phyloP scores from a whole-genome alignment of 1,284 basidiomycete species.

The Pulveroboletus sp. region DNA sequence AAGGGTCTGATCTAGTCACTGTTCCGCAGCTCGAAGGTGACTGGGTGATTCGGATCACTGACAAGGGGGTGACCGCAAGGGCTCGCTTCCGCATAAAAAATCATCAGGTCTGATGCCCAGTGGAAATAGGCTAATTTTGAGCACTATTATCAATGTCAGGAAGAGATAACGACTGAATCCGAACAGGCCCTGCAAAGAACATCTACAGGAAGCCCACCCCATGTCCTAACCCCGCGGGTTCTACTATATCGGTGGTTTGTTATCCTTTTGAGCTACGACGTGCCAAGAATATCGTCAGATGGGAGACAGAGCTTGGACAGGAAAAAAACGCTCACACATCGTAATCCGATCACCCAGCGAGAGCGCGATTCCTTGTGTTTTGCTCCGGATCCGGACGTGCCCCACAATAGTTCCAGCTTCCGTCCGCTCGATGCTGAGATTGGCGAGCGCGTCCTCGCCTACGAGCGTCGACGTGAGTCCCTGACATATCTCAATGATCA shows the following conservation, averaged over 20 bases:
- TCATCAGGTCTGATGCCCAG: neutral
- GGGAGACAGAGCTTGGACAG: neutral
- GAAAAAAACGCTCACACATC: conserved; percentile 60
- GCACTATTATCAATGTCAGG: neutral
- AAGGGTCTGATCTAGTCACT: neutral
- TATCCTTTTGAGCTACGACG: conserved; percentile 54
- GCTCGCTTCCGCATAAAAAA: neutral
- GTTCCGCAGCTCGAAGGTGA: neutral
- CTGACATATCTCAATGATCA: neutral
- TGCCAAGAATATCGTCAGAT: neutral
- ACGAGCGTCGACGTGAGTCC: neutral
- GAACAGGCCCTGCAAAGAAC: neutral
- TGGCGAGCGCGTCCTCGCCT: conserved; percentile 97
- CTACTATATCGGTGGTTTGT: conserved; percentile 48
- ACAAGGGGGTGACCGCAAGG: no score
- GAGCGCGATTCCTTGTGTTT: conserved; percentile 94
- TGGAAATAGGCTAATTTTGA: neutral
- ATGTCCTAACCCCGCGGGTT: neutral
- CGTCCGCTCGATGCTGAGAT: conserved; percentile 90
- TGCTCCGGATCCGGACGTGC: conserved; percentile 91
- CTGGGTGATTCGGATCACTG: no score
- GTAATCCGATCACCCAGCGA: conserved; percentile 92
- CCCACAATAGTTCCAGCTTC: conserved; percentile 82
- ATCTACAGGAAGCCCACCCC: neutral
- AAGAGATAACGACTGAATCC: neutral